These are phyloP conservation scores for Byssochlamys sp. DNA, from an alignment of 2,329 filamentous ascomycete species.

Conservation along the genomic window DNA sequence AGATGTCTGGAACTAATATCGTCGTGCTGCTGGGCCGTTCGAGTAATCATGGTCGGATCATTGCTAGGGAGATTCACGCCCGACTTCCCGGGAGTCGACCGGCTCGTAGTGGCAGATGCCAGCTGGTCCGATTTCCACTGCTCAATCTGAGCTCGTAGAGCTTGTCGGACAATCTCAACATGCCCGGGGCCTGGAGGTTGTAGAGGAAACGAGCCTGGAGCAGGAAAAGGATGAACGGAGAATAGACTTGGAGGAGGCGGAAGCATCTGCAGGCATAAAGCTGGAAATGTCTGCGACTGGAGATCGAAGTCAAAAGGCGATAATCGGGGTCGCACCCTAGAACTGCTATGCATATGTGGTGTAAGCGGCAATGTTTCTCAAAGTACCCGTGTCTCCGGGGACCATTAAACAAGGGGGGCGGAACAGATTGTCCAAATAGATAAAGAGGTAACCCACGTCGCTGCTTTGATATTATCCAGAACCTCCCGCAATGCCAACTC, in stretches of 20 bases:
- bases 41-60: constrained; percentile 31
- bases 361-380: constrained; percentile 7
- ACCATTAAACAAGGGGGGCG: not conserved
- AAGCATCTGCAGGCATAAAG: constrained; percentile 71
- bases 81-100: constrained; percentile 36
- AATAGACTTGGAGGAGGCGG: constrained; percentile 73
- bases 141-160: constrained; percentile 58
- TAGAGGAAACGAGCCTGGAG: constrained; percentile 70
- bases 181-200: constrained; percentile 64
- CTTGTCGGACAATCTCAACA: constrained; percentile 58
- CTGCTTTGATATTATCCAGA: constrained; percentile 68
- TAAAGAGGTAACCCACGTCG: constrained; percentile 53
- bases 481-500: constrained; percentile 79
- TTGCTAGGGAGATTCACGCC: constrained; percentile 14
- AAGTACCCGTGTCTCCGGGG: not conserved
- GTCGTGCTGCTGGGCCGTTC: constrained; percentile 52
- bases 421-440: not conserved
- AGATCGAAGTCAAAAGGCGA: constrained; percentile 70
- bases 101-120: constrained; percentile 19
- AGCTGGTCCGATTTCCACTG: constrained; percentile 50
- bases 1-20: constrained; percentile 65
- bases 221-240: constrained; percentile 68
- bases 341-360: constrained; percentile 22
- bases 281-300: constrained; percentile 73
- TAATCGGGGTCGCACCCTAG: constrained; percentile 31